Evolutionary conservation across 2,329 filamentous ascomycete genomes (phyloP), one percentile per base, ranked within the genome.

Genomic region (Trichoderma hamatum): DNA sequence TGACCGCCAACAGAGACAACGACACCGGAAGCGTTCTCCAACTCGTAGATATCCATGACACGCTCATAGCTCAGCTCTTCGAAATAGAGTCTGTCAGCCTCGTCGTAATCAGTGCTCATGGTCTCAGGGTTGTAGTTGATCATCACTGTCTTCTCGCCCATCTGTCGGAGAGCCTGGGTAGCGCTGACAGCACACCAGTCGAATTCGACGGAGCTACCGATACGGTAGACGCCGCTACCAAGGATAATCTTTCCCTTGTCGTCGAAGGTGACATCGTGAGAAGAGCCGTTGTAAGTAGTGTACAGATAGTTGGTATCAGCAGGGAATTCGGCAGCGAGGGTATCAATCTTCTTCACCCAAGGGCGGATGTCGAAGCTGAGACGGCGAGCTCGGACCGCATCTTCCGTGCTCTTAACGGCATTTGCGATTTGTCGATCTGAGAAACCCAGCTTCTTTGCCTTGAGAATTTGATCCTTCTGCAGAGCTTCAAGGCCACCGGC

Each of bases 301-400:
- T 97, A 97, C 30, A 96, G 88, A 82, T 97, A 97, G 86, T 97
- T 97, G 70, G 94, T 97, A 73, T 96, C 87, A 52, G 94, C 94
- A 36, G 94, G 94, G 84, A 97, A 97, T 81, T 99, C 96, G 52
- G 96, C 96, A 74, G 96, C 96, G 70, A 99, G 87, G 24, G 96
- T 99, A 78, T 99, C 96, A 75, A 99, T 98, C 85, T 91, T 96
- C 90, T 98, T 99, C 69, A 99, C 96, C 88, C 93, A 99, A 7
- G 96, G 96, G 71, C 87, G 91, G 81, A 99, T 95, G 70, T 92
- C 93, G 79, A 97, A 96, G 80, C 89, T 87, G 83, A 92, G 90
- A 78, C 96, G 89, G 77, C 89, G 88, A 71, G 93, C 92, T 72
- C 96, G 93, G 69, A 98, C 94, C 76, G 96, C 89, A 74, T 97